Evolutionary conservation across 768 basidiomycete species (phyloP).

Genomic region (Paxillus rubicundulus): DNA sequence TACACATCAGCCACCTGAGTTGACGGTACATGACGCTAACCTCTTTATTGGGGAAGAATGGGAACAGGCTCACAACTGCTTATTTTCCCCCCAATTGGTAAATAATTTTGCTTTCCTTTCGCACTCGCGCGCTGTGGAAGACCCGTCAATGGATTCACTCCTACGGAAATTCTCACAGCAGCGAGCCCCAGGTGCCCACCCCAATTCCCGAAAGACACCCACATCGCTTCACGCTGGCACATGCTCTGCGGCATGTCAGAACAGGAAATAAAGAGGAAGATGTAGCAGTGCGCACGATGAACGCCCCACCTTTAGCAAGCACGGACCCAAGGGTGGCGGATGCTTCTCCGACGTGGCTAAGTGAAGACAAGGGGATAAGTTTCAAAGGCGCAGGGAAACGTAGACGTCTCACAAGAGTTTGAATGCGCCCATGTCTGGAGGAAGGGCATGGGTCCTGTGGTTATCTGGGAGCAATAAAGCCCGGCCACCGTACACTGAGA

Average conservation of each 20-base stretch:
- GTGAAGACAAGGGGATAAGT: background rate
- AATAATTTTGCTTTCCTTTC: slow-evolving; percentile 24
- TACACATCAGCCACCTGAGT: background rate
- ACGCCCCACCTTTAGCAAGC: slow-evolving; percentile 22
- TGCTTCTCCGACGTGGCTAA: slow-evolving; percentile 18
- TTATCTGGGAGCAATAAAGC: background rate
- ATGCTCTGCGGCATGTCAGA: slow-evolving; percentile 13
- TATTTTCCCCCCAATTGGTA: background rate
- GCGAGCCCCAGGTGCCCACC: background rate
- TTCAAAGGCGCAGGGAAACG: background rate
- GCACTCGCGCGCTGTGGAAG: background rate
- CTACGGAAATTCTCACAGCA: slow-evolving; percentile 30
- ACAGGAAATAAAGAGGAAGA: background rate
- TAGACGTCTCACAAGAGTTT: slow-evolving; percentile 16
- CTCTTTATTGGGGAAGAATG: background rate
- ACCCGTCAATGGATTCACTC: slow-evolving; percentile 29
- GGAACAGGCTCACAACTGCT: background rate
- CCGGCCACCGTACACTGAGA: background rate
- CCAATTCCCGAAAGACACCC: slow-evolving; percentile 23
- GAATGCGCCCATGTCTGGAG: slow-evolving; percentile 24
- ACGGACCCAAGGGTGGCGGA: slow-evolving; percentile 11
- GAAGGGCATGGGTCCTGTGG: slow-evolving; percentile 10
- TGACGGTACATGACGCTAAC: background rate
- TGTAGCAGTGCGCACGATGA: slow-evolving; percentile 17
- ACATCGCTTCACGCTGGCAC: slow-evolving; percentile 32